Base-by-base conservation (phyloP, 2,329 filamentous ascomycete species). In the Apiospora koreana region DNA sequence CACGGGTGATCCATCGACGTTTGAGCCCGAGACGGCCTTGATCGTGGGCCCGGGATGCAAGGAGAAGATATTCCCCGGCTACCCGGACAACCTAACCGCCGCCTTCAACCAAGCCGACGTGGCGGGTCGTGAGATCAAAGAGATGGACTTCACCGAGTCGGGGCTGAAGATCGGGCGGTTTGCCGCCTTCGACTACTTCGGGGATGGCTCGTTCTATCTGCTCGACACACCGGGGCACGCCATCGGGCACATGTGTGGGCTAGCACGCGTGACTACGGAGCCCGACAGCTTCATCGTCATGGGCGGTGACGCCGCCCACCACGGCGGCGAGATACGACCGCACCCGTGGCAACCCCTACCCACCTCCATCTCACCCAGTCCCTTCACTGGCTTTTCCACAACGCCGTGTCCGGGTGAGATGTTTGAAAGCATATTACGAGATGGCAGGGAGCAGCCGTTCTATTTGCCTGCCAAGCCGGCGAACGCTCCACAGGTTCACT, bases 1-100 rank as follows among this genome's bases (percentile, higher is more conserved):
- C 71, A 81, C 81, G 41, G 86, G 85, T 64, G 83, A 84, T 18
- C 83, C 84, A 0, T 77, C 79, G 18, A 81, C 84, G 71, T 87
- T 86, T 73, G 73, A 77, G 1, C 79, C 80, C 18, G 77, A 80
- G 0, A 78, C 80, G 8, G 84, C 86, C 68, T 74, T 85, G 1
- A 79, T 86, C 46, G 86, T 72, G 8, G 71, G 71, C 21, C 71
- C 71, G 2, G 71, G 70, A 81, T 48, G 77, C 76, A 66, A 82
- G 79, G 68, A 72, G 18, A 65, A 68, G 21, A 48, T 73, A n/a
- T 69, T 73, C 21, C 74, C 74, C 16, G 74, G 74, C 1, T 76
- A 74, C 25, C 74, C 74, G 2, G 68, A 69, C 18, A 74, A 76
- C 64, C 73, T 72, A 4, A 42, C 23, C 5, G 68, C 70, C 45